Conservation (phyloP, 208 protist species). For the Crithidia brevicula region DNA sequence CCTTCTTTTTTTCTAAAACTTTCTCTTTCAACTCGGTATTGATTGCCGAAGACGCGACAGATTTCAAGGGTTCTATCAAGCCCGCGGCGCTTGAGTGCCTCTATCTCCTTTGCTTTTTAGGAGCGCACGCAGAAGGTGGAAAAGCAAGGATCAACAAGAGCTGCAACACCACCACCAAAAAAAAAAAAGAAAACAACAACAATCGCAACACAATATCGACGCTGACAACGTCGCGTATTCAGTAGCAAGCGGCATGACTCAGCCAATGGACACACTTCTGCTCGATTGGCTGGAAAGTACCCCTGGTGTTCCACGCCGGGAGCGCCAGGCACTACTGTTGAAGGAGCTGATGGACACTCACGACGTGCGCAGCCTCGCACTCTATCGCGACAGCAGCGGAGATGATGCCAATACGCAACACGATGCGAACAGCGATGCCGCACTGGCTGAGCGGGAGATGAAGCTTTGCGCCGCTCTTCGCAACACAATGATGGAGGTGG, state of each 20-base stretch:
- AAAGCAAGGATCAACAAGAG: too few relatives aligned
- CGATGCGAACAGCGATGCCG: not conserved
- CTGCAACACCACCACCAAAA: too few relatives aligned
- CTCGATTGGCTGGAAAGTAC: constrained; percentile 24
- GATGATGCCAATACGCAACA: not conserved
- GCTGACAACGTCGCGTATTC: too few relatives aligned
- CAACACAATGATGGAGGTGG: constrained; percentile 22
- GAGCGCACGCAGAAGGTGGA: too few relatives aligned
- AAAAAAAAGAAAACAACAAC: too few relatives aligned
- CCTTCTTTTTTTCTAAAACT: not conserved
- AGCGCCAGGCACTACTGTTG: constrained; percentile 30
- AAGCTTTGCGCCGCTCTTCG: constrained; percentile 22
- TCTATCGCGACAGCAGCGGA: not conserved
- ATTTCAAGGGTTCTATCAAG: too few relatives aligned
- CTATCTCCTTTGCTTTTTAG: too few relatives aligned
- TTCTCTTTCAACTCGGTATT: too few relatives aligned
- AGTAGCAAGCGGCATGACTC: constrained; percentile 4
- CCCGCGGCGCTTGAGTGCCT: too few relatives aligned
- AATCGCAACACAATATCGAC: too few relatives aligned
- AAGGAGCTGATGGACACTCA: constrained; percentile 28
- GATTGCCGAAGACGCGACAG: too few relatives aligned
- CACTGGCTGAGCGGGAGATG: constrained; percentile 8
- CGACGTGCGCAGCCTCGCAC: constrained; percentile 1
- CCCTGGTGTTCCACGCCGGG: constrained; percentile 26
- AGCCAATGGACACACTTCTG: constrained; percentile 30